Base-by-base conservation (phyloP, 441 rosid genomes). In the Populus tomentosa region DNA sequence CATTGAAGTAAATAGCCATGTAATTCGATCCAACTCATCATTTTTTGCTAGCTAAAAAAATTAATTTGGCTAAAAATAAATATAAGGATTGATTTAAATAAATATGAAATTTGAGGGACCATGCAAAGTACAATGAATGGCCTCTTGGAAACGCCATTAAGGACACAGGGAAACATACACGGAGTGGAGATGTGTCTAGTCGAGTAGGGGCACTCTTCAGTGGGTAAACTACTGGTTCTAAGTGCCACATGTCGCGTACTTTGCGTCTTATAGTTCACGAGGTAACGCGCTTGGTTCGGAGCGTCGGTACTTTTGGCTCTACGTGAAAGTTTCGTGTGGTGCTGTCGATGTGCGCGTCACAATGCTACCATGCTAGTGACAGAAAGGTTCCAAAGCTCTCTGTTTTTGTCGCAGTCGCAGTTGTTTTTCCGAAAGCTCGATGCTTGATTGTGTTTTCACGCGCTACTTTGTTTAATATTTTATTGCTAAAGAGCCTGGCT, bases 121-220 rank as follows among this genome's bases (percentile, higher is more conserved):
- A 35, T 35, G 36, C 7, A 35, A 35, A 35, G 7, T 5, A 35
- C 36, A 7, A 35, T 35, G 36, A 5, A 35, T 35, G 36, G 1
- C 26, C 26, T 63, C 69, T 66, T 6, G 10, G 9, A 26, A 14
- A 3, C 70, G 36, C 42, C 20, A 9, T 0, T 10, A 28, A 28
- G 30, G 30, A 28, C 2, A 28, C 30, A 9, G 3, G 33, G 61
- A 16, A 50, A 53, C 61, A 50, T 6, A 75, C 69, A 63, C 9
- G n/a, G 67, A 59, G 3, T 28, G 40, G 59, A 56, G 9, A 42
- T n/a, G 64, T 61, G 78, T 78, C 82, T 70, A 36, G 33, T 68
- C 79, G 35, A 56, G 79, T 70, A 26, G 64, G 73, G 77, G 50
- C 69, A 72, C 50, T 38, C 71, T 14, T 8, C 0, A 36, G 61